Base-by-base conservation (phyloP, 164 flowering plant species). In the Kingdonia uniflora region DNA sequence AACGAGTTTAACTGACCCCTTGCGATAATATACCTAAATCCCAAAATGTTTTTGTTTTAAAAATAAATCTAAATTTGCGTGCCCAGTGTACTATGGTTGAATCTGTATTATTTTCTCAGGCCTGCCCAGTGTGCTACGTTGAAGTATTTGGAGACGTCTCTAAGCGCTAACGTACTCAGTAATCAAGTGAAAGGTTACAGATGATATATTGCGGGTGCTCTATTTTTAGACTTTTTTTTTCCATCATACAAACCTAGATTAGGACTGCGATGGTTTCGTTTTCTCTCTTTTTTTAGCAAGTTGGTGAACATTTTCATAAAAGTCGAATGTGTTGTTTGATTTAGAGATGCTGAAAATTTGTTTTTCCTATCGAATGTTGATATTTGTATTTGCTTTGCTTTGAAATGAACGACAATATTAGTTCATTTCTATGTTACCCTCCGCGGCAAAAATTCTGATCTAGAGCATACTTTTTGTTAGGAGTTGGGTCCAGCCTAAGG, bases 41-140 rank as follows among this genome's bases (percentile, higher is more conserved):
- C n/a, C n/a, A n/a, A n/a, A n/a, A n/a, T n/a, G n/a, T n/a, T n/a
- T n/a, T n/a, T n/a, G n/a, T n/a, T n/a, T n/a, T n/a, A n/a, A n/a
- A n/a, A n/a, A n/a, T n/a, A n/a, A n/a, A n/a, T n/a, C n/a, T n/a
- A n/a, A n/a, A 3, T 29, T 29, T 29, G 35, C 35, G 4, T 29
- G 8, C 35, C 8, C 8, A 29, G 8, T 29, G 35, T 3, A 29
- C 35, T 29, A 29, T 29, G 4, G 35, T 8, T 29, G 6, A 29
- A 29, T 29, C 35, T 29, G 35, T 29, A 3, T 39, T 15, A 8
- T 40, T 21, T 51, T 55, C 35, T n/a, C 79, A 79, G 85, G 84
- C 87, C 39, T 85, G 94, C 63, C 94, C 94, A 14, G 79, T 85
- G 22, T 85, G 94, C 68, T 82, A 82, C 74, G 75, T 73, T 11